Base-by-base conservation (phyloP, 345 rosid species). In the Ceriops decandra region DNA sequence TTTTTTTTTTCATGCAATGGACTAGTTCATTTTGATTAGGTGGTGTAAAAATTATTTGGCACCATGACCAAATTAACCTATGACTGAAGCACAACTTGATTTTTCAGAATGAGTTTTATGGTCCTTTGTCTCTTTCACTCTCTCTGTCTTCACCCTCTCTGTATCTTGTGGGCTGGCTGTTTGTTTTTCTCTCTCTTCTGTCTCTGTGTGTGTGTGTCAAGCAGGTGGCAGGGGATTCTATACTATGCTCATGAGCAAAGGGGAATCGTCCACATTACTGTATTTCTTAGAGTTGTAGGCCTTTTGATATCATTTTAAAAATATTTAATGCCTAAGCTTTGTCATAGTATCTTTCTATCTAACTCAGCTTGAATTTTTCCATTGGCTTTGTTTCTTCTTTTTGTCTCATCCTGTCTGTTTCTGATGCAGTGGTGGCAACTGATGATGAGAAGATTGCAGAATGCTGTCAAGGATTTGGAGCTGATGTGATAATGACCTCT, bases 401-500 rank as follows among this genome's bases (percentile, higher is more conserved):
- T 67, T 26, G 8, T 54, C 58, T 63, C 69, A 27, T 73, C 60
- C 32, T 30, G 2, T 13, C 60, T 36, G 5, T 30, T 78, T 8
- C 49, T 72, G 42, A 47, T 74, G 62, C 79, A 91, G 98, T 95
- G 85, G 97, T 91, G 72, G 98, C 97, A 10, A 95, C 97, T 2
- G 99, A 95, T 83, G 96, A 95, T 64, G 90, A 88, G 67, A 83
- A 81, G 81, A 90, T 95, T 6, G 98, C 96, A 17, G 93, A 88
- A 64, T 95, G 99, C 28, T 95, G 99, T 81, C 90, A 92, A 73
- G 87, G 90, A 58, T 88, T 95, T 82, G 99, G 95, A 10, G 96
- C 98, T 24, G 93, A 90, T 85, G 99, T 95, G 42, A 76, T 95
- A 68, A 90, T 95, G 99, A 95, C 99, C 66, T 90, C 96, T 15